Percentiles rank a stretch among this genome's conserved stretches.
phyloP scores from a whole-genome alignment of 2,329 filamentous ascomycete genomes.

The Colletotrichum trifolii region DNA sequence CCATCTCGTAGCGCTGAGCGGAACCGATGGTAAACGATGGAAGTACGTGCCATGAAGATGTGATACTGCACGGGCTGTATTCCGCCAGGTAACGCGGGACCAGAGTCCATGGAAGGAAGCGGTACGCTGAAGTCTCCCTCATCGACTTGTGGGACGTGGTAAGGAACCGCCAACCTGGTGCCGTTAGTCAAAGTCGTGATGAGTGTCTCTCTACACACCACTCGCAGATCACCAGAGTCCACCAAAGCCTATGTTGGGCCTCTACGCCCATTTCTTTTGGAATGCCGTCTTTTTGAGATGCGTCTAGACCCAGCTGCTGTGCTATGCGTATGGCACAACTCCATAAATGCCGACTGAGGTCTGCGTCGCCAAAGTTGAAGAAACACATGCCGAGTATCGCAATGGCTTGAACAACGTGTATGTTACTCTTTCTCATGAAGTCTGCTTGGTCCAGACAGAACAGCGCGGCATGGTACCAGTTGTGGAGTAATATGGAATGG shows the following conservation, averaged over 20 bases:
- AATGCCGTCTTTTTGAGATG: background rate
- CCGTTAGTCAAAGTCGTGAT: background rate
- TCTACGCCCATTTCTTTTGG: slow-evolving; percentile 15
- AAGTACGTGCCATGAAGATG: slow-evolving; percentile 33
- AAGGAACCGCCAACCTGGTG: slow-evolving; percentile 25
- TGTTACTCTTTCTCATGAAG: slow-evolving; percentile 29
- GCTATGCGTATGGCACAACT: slow-evolving; percentile 37
- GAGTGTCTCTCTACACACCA: slow-evolving; percentile 14
- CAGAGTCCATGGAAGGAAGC: slow-evolving; percentile 13
- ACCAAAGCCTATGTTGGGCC: slow-evolving; percentile 27
- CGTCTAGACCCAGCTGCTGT: slow-evolving; percentile 26
- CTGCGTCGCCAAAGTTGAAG: slow-evolving; percentile 34
- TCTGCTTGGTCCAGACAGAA: slow-evolving; percentile 35
- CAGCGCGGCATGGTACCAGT: slow-evolving; percentile 37
- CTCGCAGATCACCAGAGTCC: slow-evolving; percentile 34
- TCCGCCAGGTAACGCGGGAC: background rate
- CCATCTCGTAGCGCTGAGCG: slow-evolving; percentile 13
- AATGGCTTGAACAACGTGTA: slow-evolving; percentile 36
- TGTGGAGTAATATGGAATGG: slow-evolving; percentile 2
- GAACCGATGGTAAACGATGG: slow-evolving; percentile 29
- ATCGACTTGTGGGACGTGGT: slow-evolving; percentile 21
- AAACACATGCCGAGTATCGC: slow-evolving; percentile 39
- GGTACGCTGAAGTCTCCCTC: slow-evolving; percentile 22
- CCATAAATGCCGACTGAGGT: slow-evolving; percentile 31
- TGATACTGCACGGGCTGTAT: slow-evolving; percentile 28